Conservation (phyloP, 441 rosid genomes). For the Syzygium malaccense region DNA sequence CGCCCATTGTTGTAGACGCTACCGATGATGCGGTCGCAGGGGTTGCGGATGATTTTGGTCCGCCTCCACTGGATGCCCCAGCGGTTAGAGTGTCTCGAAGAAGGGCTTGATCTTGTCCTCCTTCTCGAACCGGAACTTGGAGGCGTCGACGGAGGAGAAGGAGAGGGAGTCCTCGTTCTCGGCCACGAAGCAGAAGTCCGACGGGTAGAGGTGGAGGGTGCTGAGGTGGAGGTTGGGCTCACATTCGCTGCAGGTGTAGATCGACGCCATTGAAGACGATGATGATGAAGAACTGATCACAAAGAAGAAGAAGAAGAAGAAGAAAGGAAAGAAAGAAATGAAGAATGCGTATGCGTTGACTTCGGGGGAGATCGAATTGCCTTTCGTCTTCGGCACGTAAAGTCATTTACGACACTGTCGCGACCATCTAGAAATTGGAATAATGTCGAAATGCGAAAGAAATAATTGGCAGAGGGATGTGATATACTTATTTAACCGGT, state of each 20-base stretch:
- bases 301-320: not conserved
- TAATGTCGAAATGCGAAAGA: not conserved
- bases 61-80: constrained; percentile 84
- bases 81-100: constrained; percentile 74
- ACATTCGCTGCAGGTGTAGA: constrained; percentile 70
- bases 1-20: constrained; percentile 86
- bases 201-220: constrained; percentile 49
- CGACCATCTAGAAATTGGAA: not conserved
- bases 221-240: constrained; percentile 58
- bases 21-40: constrained; percentile 56
- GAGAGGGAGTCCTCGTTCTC: constrained; percentile 82
- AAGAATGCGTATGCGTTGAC: not conserved
- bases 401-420: not conserved
- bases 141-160: constrained; percentile 57
- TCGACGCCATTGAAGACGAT: constrained; percentile 37
- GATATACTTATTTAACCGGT: not conserved
- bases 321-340: too few relatives aligned
- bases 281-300: not conserved
- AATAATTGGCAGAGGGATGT: not conserved
- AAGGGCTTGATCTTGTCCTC: constrained; percentile 84
- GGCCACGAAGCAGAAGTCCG: constrained; percentile 84
- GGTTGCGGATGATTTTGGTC: constrained; percentile 61
- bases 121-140: constrained; percentile 62
- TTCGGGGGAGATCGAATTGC: not conserved
- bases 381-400: not conserved